Evolutionary conservation across 768 basidiomycete genomes (phyloP), one percentile per base, ranked within the genome.

Genomic region (Boletus insuetus): DNA sequence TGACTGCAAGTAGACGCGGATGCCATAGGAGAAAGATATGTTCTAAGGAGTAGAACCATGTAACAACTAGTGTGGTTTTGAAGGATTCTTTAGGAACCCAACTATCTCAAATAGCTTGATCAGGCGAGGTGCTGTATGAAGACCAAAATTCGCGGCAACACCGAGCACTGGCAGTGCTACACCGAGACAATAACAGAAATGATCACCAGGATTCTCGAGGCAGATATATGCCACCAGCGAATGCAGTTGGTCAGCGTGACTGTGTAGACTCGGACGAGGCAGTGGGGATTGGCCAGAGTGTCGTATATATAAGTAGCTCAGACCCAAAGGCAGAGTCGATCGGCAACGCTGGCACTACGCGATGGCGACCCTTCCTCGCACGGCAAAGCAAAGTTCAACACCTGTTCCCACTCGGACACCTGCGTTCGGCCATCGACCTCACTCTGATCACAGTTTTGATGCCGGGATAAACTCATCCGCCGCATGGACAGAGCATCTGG

Each of bases 391-490:
- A 40, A 54, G 58, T 43, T 53, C 68, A 31, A 55, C 62, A 20
- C 50, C 58, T 29, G 40, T 53, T 37, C 29, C 55, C 17, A 17
- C 45, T 34, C 51, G 45, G 4, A 46, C 55, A 46, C 61, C 45
- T 24, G 58, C 49, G 8, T 56, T 58, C 44, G 64, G 39, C 74
- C 75, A 37, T 38, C 76, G 59, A 42, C 65, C 60, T 41, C 52
- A 35, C 53, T 63, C 69, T 9, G 60, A 63, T 38, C 53, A 62
- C 39, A 82, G 82, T 47, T 90, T 91, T 62, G 90, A 91, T 66
- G 81, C 84, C 1, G 89, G 90, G 4, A 79, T 91, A 68, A 90
- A 91, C 71, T 78, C 86, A 12, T 91, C 90, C 1, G 70, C 79
- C 7, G 90, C 87, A 12, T 92, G 89, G 90, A 86, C 87, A 22